Percentiles rank a stretch among this genome's conserved stretches.
Evolutionary conservation across 495 filamentous ascomycete species (phyloP).

Genomic region (Daldinia vernicosa): DNA sequence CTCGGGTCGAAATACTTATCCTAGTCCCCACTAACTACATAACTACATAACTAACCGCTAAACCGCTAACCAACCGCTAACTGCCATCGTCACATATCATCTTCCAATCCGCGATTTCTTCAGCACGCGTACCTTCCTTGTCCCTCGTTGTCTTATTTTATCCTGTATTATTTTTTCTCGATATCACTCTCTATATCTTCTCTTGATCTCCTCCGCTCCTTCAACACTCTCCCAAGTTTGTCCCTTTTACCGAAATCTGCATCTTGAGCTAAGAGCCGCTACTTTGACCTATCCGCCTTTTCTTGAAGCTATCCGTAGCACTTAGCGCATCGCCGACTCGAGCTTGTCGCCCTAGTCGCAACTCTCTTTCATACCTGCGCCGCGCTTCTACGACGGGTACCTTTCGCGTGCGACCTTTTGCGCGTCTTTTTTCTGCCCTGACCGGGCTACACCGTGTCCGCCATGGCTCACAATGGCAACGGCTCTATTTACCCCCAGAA

Average conservation of each 20-base stretch:
- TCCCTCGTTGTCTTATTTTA: conserved; percentile 32
- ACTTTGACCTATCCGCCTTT: conserved; percentile 19
- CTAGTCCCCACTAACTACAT: conserved; percentile 33
- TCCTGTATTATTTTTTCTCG: conserved; percentile 22
- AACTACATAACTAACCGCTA: conserved; percentile 11
- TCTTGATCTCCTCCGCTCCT: conserved; percentile 16
- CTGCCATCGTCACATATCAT: conserved; percentile 38
- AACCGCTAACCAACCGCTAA: conserved; percentile 6
- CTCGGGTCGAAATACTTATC: conserved; percentile 16
- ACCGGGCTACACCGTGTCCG: conserved; percentile 32
- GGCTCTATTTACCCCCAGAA: conserved; percentile 38
- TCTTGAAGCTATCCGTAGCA: conserved; percentile 29
- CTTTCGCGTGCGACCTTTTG: conserved; percentile 23
- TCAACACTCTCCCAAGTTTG: conserved; percentile 5
- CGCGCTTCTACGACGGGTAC: conserved; percentile 1
- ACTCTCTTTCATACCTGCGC: conserved; percentile 13
- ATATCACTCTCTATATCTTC: conserved; percentile 19
- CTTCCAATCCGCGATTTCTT: conserved; percentile 40
- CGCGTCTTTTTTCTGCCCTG: conserved; percentile 29
- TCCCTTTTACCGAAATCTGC: conserved; percentile 8
- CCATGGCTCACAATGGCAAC: conserved; percentile 44
- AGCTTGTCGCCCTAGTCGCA: conserved; percentile 32
- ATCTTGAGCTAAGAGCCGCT: conserved; percentile 5
- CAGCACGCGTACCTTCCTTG: conserved; percentile 38
- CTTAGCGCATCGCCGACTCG: conserved; percentile 24